A percentile compares a stretch with the other conserved stretches of the same genome.
Evolutionary conservation across 2,329 filamentous ascomycete species (phyloP).

Genomic region (Aaosphaeria pasadenensis): DNA sequence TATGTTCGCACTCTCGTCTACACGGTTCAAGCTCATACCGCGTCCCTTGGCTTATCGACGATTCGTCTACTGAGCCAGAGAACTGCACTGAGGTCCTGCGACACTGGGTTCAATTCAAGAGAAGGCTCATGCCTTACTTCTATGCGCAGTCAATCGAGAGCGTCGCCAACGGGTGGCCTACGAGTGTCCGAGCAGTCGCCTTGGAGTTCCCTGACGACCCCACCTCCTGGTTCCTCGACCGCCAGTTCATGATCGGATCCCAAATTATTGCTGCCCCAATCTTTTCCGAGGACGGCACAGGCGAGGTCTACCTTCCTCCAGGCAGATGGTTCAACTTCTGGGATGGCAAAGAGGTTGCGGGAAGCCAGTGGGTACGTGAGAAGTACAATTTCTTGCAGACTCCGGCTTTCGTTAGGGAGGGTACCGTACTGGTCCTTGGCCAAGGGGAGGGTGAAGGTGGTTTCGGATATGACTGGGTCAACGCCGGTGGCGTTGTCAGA

Average conservation of each 20-base stretch:
- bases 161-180: slow-evolving; percentile 54
- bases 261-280: slow-evolving; percentile 63
- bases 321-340: slow-evolving; percentile 52
- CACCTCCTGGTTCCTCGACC: slow-evolving; percentile 66
- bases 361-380: slow-evolving; percentile 45
- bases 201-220: slow-evolving; percentile 70
- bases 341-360: slow-evolving; percentile 39
- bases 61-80: slow-evolving; percentile 52
- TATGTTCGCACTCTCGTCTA: slow-evolving; percentile 68
- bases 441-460: slow-evolving; percentile 36
- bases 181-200: slow-evolving; percentile 61
- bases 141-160: slow-evolving; percentile 52
- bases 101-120: slow-evolving; percentile 53
- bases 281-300: slow-evolving; percentile 60
- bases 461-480: slow-evolving; percentile 42
- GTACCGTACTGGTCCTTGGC: slow-evolving; percentile 40
- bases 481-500: slow-evolving; percentile 35
- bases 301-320: slow-evolving; percentile 64
- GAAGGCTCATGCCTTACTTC: slow-evolving; percentile 58
- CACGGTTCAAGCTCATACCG: slow-evolving; percentile 70
- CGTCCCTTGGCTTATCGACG: slow-evolving; percentile 71
- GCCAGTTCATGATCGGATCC: slow-evolving; percentile 71
- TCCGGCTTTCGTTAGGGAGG: slow-evolving; percentile 42
- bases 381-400: slow-evolving; percentile 39
- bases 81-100: slow-evolving; percentile 54